A percentile compares a stretch with the other conserved stretches of the same genome.
Evolutionary conservation across 257 asterid genomes (phyloP).

Genomic region (Nicotiana paniculata): DNA sequence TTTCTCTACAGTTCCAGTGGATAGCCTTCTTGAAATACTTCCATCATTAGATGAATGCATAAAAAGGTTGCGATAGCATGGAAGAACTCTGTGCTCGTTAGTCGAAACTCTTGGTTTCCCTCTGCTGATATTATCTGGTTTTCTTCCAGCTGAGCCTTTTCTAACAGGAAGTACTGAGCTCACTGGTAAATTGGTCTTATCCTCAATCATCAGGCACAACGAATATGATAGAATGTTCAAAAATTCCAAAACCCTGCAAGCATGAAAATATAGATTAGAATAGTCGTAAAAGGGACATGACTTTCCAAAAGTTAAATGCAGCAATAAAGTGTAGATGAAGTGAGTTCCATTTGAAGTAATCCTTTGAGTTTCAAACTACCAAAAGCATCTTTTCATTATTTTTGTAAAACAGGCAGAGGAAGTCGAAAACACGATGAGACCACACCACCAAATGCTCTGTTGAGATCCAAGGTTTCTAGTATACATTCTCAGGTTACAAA

Average conservation of each 20-base stretch:
- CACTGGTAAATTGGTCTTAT: slow-evolving; percentile 19
- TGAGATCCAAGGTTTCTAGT: too few species aligned
- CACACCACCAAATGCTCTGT: background rate
- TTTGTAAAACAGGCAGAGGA: too few species aligned
- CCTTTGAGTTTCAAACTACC: background rate
- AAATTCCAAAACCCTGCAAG: background rate
- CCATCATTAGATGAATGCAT: slow-evolving; percentile 21
- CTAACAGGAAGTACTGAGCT: slow-evolving; percentile 11
- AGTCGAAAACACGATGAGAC: too few species aligned
- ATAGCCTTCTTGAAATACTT: slow-evolving; percentile 22
- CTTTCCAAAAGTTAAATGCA: background rate
- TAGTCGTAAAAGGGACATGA: background rate
- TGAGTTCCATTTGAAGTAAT: background rate
- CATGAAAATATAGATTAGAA: background rate
- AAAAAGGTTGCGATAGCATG: slow-evolving; percentile 20
- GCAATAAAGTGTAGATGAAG: too few species aligned
- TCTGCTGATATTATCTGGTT: background rate
- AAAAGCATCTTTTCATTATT: too few species aligned
- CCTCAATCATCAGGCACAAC: slow-evolving; percentile 29
- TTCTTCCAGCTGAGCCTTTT: slow-evolving; percentile 12
- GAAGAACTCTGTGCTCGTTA: slow-evolving; percentile 12
- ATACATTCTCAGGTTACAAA: too few species aligned
- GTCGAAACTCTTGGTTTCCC: slow-evolving; percentile 16
- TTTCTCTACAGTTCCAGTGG: slow-evolving; percentile 24
- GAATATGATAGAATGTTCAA: too few species aligned